These are phyloP conservation scores for Trichoderma asperelloides DNA, from an alignment of 495 filamentous ascomycete species.

Conservation along the genomic window DNA sequence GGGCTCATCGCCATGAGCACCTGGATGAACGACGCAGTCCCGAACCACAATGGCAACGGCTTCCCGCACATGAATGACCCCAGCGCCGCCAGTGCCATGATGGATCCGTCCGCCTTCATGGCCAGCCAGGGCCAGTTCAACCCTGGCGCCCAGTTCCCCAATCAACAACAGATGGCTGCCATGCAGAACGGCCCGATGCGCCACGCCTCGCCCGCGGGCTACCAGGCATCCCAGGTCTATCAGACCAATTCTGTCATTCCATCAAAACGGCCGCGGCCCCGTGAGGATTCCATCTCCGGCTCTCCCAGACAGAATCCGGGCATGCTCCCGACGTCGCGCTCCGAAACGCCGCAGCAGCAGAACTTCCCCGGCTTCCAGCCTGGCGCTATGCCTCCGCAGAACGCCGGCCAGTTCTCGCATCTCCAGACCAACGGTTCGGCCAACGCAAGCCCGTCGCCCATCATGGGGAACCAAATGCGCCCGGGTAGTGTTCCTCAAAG, in stretches of 20 bases:
- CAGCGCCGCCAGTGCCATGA: conserved; percentile 41
- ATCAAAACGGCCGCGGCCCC: conserved; percentile 73
- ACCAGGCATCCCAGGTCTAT: conserved; percentile 49
- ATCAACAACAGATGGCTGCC: conserved; percentile 57
- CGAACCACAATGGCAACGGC: conserved; percentile 69
- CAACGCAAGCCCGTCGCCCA: conserved; percentile 80
- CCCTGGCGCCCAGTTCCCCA: conserved; percentile 40
- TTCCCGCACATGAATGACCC: conserved; percentile 56
- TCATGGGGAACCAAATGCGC: conserved; percentile 66
- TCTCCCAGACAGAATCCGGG: conserved; percentile 73
- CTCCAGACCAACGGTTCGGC: conserved; percentile 72
- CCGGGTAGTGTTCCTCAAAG: conserved; percentile 60
- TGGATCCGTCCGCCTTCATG: conserved; percentile 48
- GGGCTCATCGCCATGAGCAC: conserved; percentile 63
- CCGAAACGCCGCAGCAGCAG: conserved; percentile 80
- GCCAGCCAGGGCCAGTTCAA: conserved; percentile 43
- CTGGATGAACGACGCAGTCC: conserved; percentile 72
- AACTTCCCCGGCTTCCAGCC: conserved; percentile 51
- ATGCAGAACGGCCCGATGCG: conserved; percentile 79
- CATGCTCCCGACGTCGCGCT: conserved; percentile 71
- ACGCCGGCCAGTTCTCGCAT: conserved; percentile 61
- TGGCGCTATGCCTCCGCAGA: conserved; percentile 48
- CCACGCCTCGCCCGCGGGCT: conserved; percentile 70
- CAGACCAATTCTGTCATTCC: conserved; percentile 76
- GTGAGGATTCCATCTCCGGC: conserved; percentile 73